Evolutionary conservation across 495 filamentous ascomycete genomes (phyloP).

Genomic region (Aspergillus nidulans): DNA sequence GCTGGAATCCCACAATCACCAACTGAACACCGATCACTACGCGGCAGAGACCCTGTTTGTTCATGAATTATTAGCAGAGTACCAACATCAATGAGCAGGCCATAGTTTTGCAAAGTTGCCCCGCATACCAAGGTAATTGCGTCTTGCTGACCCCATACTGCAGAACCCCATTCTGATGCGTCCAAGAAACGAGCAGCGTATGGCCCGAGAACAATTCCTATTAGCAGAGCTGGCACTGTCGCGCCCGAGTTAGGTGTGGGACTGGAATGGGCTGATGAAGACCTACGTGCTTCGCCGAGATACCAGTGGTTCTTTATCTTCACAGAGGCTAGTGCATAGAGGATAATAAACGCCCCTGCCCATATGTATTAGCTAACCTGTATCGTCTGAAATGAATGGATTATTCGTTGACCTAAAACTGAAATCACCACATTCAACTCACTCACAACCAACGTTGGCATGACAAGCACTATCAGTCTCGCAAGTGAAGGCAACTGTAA

Average conservation of each 20-base stretch:
- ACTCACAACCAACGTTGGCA: too few species aligned
- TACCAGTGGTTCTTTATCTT: conserved; percentile 9
- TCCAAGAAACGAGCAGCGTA: conserved; percentile 2
- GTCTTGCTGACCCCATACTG: conserved; percentile 3
- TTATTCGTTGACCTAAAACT: too few species aligned
- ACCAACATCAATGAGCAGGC: neutral
- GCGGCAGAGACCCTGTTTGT: conserved; percentile 5
- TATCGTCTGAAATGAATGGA: too few species aligned
- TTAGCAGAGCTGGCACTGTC: conserved; percentile 6
- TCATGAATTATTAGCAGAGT: too few species aligned
- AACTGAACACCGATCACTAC: conserved; percentile 9
- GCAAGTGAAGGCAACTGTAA: too few species aligned
- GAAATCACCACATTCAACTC: too few species aligned
- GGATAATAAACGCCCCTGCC: conserved; percentile 4
- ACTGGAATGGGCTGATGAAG: neutral
- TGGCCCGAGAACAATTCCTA: conserved; percentile 5
- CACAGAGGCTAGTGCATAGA: conserved; percentile 2
- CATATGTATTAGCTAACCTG: too few species aligned
- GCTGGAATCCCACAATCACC: conserved; percentile 7
- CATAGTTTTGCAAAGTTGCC: neutral
- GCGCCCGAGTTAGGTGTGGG: neutral
- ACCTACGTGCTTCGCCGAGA: conserved; percentile 6
- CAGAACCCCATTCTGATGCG: conserved; percentile 8
- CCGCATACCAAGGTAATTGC: conserved; percentile 4
- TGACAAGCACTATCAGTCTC: too few species aligned